These are phyloP conservation scores for Oryza punctata DNA, from an alignment of 176 grass and related monocot species.

Conservation along the genomic window DNA sequence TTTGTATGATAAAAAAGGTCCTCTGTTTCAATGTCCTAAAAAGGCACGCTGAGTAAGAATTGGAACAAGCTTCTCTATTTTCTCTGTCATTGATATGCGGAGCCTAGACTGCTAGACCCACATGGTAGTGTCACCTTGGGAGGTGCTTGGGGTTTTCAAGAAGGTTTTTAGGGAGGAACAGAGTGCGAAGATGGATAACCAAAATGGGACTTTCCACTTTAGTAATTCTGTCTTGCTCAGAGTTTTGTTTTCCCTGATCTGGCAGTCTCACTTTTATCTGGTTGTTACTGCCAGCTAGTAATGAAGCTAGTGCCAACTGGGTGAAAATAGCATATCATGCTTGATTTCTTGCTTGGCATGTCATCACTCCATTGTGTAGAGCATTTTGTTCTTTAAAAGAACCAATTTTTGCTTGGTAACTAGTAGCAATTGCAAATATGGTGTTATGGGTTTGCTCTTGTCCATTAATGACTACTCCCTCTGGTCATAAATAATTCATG, in stretches of 20 bases:
- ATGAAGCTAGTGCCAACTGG: background rate
- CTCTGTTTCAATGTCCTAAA: constrained; percentile 20
- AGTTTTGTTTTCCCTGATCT: constrained; percentile 19
- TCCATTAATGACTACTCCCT: background rate
- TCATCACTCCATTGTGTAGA: background rate
- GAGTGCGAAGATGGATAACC: constrained; percentile 1
- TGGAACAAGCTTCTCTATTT: background rate
- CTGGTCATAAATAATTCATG: background rate
- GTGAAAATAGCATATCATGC: constrained; percentile 9
- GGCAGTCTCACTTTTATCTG: constrained; percentile 12
- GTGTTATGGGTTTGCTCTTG: background rate
- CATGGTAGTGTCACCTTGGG: constrained; percentile 7
- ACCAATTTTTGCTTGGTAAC: background rate
- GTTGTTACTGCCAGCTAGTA: background rate
- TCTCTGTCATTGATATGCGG: background rate
- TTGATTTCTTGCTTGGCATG: background rate
- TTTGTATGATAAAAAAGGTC: background rate
- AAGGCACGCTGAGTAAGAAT: constrained; percentile 19
- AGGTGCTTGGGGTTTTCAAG: constrained; percentile 7
- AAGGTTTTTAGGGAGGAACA: background rate
- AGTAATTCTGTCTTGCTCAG: background rate
- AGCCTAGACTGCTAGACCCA: background rate
- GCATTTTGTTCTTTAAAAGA: background rate
- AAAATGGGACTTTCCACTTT: constrained; percentile 24
- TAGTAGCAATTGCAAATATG: background rate